These are phyloP conservation scores for Trebouxia gelatinosa DNA, from an alignment of 163 green algal genomes.

Conservation along the genomic window DNA sequence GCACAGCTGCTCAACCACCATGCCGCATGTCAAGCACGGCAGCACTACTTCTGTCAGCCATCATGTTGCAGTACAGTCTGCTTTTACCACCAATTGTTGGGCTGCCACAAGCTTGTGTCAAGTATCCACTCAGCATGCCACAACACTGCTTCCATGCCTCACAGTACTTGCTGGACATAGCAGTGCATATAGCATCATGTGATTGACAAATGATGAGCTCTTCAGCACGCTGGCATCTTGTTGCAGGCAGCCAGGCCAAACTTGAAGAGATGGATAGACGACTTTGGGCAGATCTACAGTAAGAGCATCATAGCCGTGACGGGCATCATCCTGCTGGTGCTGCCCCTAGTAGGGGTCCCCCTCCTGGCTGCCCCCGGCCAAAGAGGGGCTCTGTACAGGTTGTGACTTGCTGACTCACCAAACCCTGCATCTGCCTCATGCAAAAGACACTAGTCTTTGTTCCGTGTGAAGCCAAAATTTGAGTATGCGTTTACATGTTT, in stretches of 20 bases:
- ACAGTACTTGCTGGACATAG: not conserved
- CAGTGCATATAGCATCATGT: not conserved
- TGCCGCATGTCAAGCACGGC: too few relatives aligned
- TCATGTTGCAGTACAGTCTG: not conserved
- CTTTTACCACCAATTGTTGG: not conserved
- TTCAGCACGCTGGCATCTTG: not conserved
- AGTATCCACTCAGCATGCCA: too few relatives aligned
- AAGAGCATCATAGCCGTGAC: conserved; percentile 74
- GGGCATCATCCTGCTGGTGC: conserved; percentile 50
- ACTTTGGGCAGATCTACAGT: conserved; percentile 75
- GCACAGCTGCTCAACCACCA: too few relatives aligned
- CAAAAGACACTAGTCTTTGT: too few relatives aligned
- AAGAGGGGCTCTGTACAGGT: conserved; percentile 82
- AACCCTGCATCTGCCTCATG: too few relatives aligned
- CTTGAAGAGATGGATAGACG: conserved; percentile 76
- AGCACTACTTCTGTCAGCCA: too few relatives aligned
- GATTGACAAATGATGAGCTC: not conserved
- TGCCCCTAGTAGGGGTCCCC: conserved; percentile 70
- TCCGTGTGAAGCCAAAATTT: too few relatives aligned
- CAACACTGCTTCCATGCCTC: not conserved
- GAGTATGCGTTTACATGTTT: too few relatives aligned
- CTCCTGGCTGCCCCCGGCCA: conserved; percentile 47
- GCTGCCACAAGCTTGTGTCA: not conserved
- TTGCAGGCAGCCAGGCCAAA: conserved; percentile 61
- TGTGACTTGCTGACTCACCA: too few relatives aligned